Evolutionary conservation across 2,329 filamentous ascomycete species (phyloP).

Genomic region (Beauveria caledonica): DNA sequence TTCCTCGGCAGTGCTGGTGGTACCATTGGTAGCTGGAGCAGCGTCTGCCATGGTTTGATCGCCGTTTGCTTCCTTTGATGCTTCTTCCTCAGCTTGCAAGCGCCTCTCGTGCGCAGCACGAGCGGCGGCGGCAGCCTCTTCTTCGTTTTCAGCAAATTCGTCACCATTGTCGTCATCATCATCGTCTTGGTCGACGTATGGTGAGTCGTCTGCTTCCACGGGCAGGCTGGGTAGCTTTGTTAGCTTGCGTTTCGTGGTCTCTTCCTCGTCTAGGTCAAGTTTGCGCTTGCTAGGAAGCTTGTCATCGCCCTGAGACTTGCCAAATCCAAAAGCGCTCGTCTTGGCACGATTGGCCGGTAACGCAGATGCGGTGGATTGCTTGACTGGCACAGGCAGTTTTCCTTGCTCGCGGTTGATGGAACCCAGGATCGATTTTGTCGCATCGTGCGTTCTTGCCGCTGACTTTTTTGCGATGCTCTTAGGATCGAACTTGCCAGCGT

Average conservation of each 20-base stretch:
- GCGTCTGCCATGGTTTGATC: slow-evolving; percentile 26
- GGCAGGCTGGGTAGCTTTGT: slow-evolving; percentile 78
- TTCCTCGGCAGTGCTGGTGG: slow-evolving; percentile 15
- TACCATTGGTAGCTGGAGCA: slow-evolving; percentile 12
- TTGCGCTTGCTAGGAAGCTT: slow-evolving; percentile 64
- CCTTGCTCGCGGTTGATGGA: slow-evolving; percentile 34
- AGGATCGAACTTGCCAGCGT: slow-evolving; percentile 76
- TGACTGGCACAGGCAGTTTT: slow-evolving; percentile 24
- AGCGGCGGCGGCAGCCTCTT: slow-evolving; percentile 78
- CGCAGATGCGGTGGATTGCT: slow-evolving; percentile 37
- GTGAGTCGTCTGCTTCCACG: slow-evolving; percentile 53
- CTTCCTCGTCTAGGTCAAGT: slow-evolving; percentile 81
- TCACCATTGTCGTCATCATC: slow-evolving; percentile 68
- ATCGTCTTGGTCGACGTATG: slow-evolving; percentile 55
- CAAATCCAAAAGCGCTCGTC: slow-evolving; percentile 76
- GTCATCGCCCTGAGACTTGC: slow-evolving; percentile 54
- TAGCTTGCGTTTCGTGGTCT: slow-evolving; percentile 77
- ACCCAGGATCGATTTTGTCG: slow-evolving; percentile 42
- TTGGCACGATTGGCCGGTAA: slow-evolving; percentile 63
- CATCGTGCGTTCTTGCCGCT: slow-evolving; percentile 47
- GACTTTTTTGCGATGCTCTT: slow-evolving; percentile 80
- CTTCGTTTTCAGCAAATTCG: slow-evolving; percentile 74
- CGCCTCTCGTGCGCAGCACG: slow-evolving; percentile 80
- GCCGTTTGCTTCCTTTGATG: slow-evolving; percentile 25
- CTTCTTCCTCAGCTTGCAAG: slow-evolving; percentile 42